A percentile compares a stretch with the other conserved stretches of the same genome.
phyloP scores from a whole-genome alignment of 768 basidiomycete species.

The Russula emetica region DNA sequence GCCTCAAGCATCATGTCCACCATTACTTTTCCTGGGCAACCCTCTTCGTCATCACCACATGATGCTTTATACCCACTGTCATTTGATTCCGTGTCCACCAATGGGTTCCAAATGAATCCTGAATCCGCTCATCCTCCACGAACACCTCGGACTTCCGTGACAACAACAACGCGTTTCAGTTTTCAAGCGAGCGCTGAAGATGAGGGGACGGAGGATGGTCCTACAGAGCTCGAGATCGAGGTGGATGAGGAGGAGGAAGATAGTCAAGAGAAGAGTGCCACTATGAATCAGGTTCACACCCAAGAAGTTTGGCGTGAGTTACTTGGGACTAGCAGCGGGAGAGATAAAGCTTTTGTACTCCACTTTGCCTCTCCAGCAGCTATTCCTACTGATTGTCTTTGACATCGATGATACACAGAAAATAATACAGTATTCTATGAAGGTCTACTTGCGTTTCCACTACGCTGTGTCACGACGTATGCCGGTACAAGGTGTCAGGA shows the following conservation, averaged over 20 bases:
- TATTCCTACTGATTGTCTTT: conserved; percentile 3
- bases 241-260: conserved; percentile 37
- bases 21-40: conserved; percentile 55
- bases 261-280: conserved; percentile 28
- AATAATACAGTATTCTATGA: conserved; percentile 81
- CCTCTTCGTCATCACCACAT: conserved; percentile 42
- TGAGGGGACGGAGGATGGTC: conserved; percentile 34
- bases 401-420: conserved; percentile 46
- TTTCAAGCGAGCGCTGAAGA: conserved; percentile 41
- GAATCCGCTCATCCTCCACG: conserved; percentile 75
- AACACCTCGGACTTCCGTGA: conserved; percentile 58
- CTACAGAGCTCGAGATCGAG: conserved; percentile 30
- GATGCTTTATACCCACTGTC: conserved; percentile 49
- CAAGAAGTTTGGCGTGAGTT: conserved; percentile 82
- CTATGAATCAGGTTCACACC: conserved; percentile 45
- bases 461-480: conserved; percentile 44
- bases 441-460: conserved; percentile 70
- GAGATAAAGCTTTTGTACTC: conserved; percentile 83
- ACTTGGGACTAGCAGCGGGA: conserved; percentile 68
- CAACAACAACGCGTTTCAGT: conserved; percentile 28
- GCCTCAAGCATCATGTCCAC: conserved; percentile 50
- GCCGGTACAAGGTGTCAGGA: conserved; percentile 45
- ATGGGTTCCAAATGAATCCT: conserved; percentile 75
- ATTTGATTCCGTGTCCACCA: conserved; percentile 46
- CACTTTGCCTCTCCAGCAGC: conserved; percentile 3